phyloP scores from a whole-genome alignment of 805 yeast species.

The Candida anglica region DNA sequence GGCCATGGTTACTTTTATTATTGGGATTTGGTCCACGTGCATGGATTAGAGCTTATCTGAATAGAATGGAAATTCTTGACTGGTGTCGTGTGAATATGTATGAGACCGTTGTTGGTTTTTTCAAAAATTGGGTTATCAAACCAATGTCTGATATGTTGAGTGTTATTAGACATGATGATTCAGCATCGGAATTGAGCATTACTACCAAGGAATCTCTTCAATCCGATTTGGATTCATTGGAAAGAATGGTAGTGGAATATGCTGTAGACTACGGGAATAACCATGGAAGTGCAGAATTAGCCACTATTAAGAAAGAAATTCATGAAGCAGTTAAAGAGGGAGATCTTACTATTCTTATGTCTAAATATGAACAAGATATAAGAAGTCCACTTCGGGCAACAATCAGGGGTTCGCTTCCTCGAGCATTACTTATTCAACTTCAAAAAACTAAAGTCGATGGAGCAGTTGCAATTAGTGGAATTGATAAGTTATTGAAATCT shows the following conservation, averaged over 20 bases:
- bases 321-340: conserved; percentile 59
- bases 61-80: conserved; percentile 47
- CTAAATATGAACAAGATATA: conserved; percentile 73
- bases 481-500: conserved; percentile 81
- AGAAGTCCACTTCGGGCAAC: conserved; percentile 62
- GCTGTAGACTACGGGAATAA: conserved; percentile 27
- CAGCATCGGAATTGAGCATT: conserved; percentile 61
- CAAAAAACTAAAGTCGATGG: conserved; percentile 97
- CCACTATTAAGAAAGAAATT: conserved; percentile 25
- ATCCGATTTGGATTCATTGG: conserved; percentile 75
- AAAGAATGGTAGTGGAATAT: conserved; percentile 83
- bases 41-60: conserved; percentile 39
- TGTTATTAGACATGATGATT: conserved; percentile 81
- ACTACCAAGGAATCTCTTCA: conserved; percentile 74
- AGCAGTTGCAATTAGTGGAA: conserved; percentile 82
- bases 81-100: conserved; percentile 59
- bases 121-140: conserved; percentile 76
- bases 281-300: conserved; percentile 11
- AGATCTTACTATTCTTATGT: conserved; percentile 75
- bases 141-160: conserved; percentile 71
- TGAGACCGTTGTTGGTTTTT: conserved; percentile 64
- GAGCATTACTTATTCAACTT: conserved; percentile 83
- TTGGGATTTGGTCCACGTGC: conserved; percentile 53
- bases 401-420: conserved; percentile 64
- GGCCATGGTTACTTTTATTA: conserved; percentile 54